Base-by-base conservation (phyloP, 2,329 filamentous ascomycete species). In the Botrytis deweyae region DNA sequence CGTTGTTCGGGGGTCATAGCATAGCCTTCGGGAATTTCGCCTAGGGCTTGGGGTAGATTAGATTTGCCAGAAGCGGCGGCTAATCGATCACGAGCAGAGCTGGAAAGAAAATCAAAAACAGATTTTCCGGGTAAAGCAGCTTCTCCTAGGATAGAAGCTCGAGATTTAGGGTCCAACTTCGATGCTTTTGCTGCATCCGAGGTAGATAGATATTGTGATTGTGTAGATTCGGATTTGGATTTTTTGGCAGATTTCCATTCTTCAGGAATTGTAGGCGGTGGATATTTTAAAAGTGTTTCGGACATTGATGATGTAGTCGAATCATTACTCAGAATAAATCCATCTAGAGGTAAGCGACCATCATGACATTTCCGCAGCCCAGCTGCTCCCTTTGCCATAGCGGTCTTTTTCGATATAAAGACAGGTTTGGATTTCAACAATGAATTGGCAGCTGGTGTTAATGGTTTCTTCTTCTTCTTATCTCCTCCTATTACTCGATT, bases 61-160 rank as follows among this genome's bases (percentile, higher is more conserved):
- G 83, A 83, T 73, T 90, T 94, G 1, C 95, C 95, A 3, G 93
- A 94, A 1, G 90, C 90, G 18, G 89, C 87, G 4, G 88, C 94
- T 63, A 99, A 87, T 40, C 91, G 89, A 70, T 95, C 91, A 75
- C 96, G 90, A 5, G 93, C 90, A 49, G 92, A 88, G 0, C 93
- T 87, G 0, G 93, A 93, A 77, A 99, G 87, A 82, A 93, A 99
- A 83, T 98, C 95, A 81, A 98, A 99, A 4, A 99, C 91, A 0
- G 96, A 98, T 84, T 98, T 98, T 0, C 94, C 93, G 0, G 95
- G 95, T 0, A 98, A 85, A 52, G 89, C 88, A 58, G 89, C 86
- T 83, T 98, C 95, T 52, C 95, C 95, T 1, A 98, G 86, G 0
- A 97, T 86, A 6, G 90, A 90, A 20, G 94, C 95, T 75, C 96